Percentiles rank a stretch among this genome's conserved stretches.
These are phyloP conservation scores for Chionographis japonica DNA, from an alignment of 106 monocot genomes.

Conservation along the genomic window DNA sequence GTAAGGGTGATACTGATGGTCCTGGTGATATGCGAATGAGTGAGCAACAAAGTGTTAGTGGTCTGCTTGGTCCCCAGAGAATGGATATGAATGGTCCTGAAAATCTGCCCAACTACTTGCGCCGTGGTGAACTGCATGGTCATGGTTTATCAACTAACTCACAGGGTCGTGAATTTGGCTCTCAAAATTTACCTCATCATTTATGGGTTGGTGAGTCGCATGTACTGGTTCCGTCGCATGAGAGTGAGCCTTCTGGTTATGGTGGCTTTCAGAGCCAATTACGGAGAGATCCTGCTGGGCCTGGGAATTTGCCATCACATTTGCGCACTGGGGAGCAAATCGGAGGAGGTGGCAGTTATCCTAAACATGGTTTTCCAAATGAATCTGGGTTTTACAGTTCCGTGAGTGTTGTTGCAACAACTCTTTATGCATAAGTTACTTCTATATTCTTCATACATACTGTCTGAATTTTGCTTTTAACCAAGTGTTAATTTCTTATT, in stretches of 20 bases:
- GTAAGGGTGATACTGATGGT: conserved; percentile 1
- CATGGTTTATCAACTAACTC: not conserved
- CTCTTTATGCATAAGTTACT: not conserved
- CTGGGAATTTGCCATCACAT: conserved; percentile 4
- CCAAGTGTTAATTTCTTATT: conserved; percentile 2
- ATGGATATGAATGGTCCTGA: conserved; percentile 22
- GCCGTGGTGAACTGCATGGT: conserved; percentile 20
- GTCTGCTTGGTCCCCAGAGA: conserved; percentile 2
- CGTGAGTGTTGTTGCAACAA: conserved; percentile 16
- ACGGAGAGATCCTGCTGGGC: conserved; percentile 27
- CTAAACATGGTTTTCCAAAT: conserved; percentile 20
- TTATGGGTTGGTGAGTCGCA: conserved; percentile 9
- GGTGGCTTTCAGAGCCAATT: conserved; percentile 4
- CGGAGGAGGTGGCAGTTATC: not conserved
- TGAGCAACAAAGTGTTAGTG: conserved; percentile 11
- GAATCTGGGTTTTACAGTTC: conserved; percentile 9
- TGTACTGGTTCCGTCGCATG: conserved; percentile 10
- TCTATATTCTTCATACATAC: no score
- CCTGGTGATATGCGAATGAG: conserved; percentile 8
- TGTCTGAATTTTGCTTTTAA: not conserved
- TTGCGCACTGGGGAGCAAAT: no score
- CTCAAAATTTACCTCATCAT: conserved; percentile 9
- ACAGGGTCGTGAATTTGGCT: conserved; percentile 3
- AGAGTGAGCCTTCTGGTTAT: conserved; percentile 12
- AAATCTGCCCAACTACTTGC: conserved; percentile 13